Base-by-base conservation (phyloP, 2,329 filamentous ascomycete species). In the Colletotrichum caudatum region DNA sequence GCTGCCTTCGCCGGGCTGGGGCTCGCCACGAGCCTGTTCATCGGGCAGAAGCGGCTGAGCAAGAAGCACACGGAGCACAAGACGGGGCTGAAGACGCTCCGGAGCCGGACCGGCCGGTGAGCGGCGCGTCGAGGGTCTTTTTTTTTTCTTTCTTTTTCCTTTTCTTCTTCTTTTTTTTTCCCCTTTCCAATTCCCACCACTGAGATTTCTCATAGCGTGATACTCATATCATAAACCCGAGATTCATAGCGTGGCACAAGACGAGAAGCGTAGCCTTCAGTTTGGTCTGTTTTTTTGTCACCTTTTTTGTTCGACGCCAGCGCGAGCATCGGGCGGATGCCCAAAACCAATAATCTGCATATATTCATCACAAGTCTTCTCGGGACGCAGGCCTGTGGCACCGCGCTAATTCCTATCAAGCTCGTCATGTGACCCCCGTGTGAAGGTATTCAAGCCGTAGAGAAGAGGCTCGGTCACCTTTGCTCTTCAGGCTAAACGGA, bases 41-140 rank as follows among this genome's bases (percentile, higher is more conserved):
- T 90, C 60, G 79, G 81, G 46, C 84, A 86, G 74, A 82, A 81
- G 64, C 83, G 81, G 73, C 80, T 91, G 66, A 89, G 84, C 79
- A 87, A 85, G 74, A 82, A 87, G 39, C 88, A 90, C 69, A 81
- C 84, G 46, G 88, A 89, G 78, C 85, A 89, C 76, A 88, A 88
- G 82, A 90, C 89, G 0, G 89, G 89, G 0, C 76, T 91, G 68
- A 79, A 84, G 72, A 81, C 81, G 7, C 77, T 85, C 60, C 64
- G 74, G 54, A 80, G 76, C 54, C 71, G 73, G 23, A 61, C 69
- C 6, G 72, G 65, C 20, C 61, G 51, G 23, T 71, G 37, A 50
- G 16, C 18, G 16, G 11, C 8, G 26, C 3, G 41, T 12, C 20
- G 5, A 16, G 2, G 53, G n/a, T n/a, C n/a, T n/a, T 4, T n/a